These are phyloP conservation scores for Arachis hypogaea DNA, from an alignment of 306 rosid species.

Conservation along the genomic window DNA sequence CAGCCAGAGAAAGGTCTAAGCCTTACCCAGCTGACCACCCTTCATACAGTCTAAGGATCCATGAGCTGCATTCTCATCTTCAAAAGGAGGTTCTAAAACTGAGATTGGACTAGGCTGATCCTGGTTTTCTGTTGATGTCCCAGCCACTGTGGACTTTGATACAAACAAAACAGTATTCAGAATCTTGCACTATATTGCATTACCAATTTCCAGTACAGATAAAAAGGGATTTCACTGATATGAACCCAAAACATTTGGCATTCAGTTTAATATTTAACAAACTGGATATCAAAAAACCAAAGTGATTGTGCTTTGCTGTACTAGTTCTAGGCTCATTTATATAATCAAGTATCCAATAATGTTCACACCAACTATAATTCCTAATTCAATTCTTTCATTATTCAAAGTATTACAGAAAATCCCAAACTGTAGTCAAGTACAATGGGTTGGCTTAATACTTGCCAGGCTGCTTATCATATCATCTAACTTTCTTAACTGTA, in stretches of 20 bases:
- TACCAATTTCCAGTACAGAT: slow-evolving; percentile 26
- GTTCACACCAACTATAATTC: slow-evolving; percentile 14
- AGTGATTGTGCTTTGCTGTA: slow-evolving; percentile 21
- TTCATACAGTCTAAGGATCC: slow-evolving; percentile 51
- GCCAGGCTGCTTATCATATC: slow-evolving; percentile 12
- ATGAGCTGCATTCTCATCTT: slow-evolving; percentile 62
- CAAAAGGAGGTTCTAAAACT: slow-evolving; percentile 82
- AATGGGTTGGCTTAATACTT: slow-evolving; percentile 23
- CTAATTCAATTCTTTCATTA: slow-evolving; percentile 30
- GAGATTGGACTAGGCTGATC: slow-evolving; percentile 97
- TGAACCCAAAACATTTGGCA: slow-evolving; percentile 1
- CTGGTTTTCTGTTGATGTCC: slow-evolving; percentile 62
- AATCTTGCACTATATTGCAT: not conserved
- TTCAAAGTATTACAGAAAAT: slow-evolving; percentile 8
- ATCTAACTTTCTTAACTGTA: slow-evolving; percentile 8
- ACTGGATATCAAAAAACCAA: not conserved
- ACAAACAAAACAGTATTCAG: slow-evolving; percentile 54
- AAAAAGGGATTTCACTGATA: not conserved
- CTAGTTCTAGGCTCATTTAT: not conserved
- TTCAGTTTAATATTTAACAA: slow-evolving; percentile 14
- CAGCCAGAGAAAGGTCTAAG: slow-evolving; percentile 25
- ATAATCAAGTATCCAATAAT: slow-evolving; percentile 3
- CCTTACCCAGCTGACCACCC: slow-evolving; percentile 63
- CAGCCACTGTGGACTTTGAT: slow-evolving; percentile 54
- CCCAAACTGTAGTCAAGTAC: slow-evolving; percentile 23